Conservation (phyloP, 352 stramenopile species). For the Phytophthora constricta region DNA sequence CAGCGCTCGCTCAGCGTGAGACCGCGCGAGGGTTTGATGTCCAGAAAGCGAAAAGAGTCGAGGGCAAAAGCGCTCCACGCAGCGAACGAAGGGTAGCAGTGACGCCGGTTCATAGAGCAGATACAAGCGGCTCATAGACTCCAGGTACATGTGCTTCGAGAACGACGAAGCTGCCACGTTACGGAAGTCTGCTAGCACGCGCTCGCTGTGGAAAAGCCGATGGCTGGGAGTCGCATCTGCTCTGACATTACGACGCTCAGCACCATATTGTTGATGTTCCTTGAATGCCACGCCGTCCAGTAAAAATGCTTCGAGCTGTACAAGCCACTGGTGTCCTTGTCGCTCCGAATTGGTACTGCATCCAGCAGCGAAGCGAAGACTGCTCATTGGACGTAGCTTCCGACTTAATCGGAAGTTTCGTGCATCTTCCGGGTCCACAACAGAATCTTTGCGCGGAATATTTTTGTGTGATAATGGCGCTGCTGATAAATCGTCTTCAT, state of each 20-base stretch:
- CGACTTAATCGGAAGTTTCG: slow-evolving; percentile 72
- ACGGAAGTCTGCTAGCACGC: slow-evolving; percentile 71
- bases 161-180: slow-evolving; percentile 71
- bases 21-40: slow-evolving; percentile 41
- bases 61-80: slow-evolving; percentile 65
- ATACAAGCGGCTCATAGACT: slow-evolving; percentile 83
- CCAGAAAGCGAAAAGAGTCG: slow-evolving; percentile 73
- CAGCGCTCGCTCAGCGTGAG: slow-evolving; percentile 75
- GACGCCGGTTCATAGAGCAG: slow-evolving; percentile 66
- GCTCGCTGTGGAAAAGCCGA: slow-evolving; percentile 86
- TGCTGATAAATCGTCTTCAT: slow-evolving; percentile 41
- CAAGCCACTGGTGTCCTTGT: slow-evolving; percentile 71
- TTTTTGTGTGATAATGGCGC: slow-evolving; percentile 8
- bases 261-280: neutral
- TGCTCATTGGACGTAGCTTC: slow-evolving; percentile 82
- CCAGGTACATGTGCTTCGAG: slow-evolving; percentile 90
- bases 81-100: slow-evolving; percentile 67
- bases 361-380: slow-evolving; percentile 76
- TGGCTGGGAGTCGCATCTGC: slow-evolving; percentile 56
- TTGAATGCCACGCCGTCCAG: slow-evolving; percentile 64
- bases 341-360: slow-evolving; percentile 54
- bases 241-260: slow-evolving; percentile 6
- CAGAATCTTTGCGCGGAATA: slow-evolving; percentile 35
- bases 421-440: slow-evolving; percentile 39
- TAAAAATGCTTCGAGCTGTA: slow-evolving; percentile 77